phyloP scores from a whole-genome alignment of 495 filamentous ascomycete species.

The Neurospora sp. region DNA sequence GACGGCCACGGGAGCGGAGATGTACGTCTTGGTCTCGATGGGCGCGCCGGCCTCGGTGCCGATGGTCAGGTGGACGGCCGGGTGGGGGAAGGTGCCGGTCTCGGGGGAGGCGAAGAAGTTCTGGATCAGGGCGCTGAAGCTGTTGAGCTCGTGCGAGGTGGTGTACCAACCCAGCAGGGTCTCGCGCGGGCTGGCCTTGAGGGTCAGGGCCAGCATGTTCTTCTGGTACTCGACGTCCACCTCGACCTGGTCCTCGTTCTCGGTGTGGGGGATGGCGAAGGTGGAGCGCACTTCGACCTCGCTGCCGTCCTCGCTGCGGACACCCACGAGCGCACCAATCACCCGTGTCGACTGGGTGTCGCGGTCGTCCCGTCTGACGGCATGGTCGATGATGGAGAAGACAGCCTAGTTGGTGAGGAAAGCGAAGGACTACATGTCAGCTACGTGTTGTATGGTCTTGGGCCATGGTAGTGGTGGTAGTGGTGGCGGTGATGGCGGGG shows the following conservation, averaged over 20 bases:
- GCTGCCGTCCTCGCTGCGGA: constrained; percentile 87
- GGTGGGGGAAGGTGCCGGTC: constrained; percentile 92
- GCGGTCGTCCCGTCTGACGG: constrained; percentile 78
- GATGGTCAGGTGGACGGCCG: constrained; percentile 90
- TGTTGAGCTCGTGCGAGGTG: constrained; percentile 89
- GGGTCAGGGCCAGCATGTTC: constrained; percentile 88
- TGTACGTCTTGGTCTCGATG: constrained; percentile 81
- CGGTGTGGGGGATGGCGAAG: constrained; percentile 96
- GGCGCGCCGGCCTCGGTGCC: constrained; percentile 76
- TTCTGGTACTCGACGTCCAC: constrained; percentile 99
- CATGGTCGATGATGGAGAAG: constrained; percentile 96
- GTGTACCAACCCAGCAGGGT: constrained; percentile 97
- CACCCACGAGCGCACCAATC: constrained; percentile 89
- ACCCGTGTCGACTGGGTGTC: constrained; percentile 86
- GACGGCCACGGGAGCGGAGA: constrained; percentile 87
- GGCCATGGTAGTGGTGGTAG: constrained; percentile 8
- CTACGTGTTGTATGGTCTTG: not conserved
- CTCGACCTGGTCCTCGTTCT: constrained; percentile 96
- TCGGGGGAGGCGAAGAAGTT: constrained; percentile 98
- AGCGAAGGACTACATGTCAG: constrained; percentile 1
- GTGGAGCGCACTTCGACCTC: constrained; percentile 91
- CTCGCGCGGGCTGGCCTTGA: constrained; percentile 89
- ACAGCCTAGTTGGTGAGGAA: constrained; percentile 55
- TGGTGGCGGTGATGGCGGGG: constrained; percentile 63
- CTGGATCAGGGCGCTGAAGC: constrained; percentile 94